These are phyloP conservation scores for Arxiozyma telluris DNA, from an alignment of 1,139 yeast species.

Conservation along the genomic window DNA sequence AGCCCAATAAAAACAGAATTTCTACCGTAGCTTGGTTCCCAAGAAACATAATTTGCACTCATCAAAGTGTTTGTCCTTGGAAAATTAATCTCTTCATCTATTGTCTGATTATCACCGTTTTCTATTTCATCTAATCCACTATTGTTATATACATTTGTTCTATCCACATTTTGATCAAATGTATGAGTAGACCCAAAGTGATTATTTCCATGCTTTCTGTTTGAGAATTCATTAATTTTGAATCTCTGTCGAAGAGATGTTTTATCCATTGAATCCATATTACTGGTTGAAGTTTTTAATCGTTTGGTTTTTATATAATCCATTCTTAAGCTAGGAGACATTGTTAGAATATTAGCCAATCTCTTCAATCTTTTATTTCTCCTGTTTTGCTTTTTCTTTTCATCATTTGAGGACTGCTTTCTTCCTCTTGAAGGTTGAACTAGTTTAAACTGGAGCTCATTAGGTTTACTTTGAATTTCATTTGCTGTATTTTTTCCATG, in stretches of 20 bases:
- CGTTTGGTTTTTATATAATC: background rate
- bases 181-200: background rate
- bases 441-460: conserved; percentile 12
- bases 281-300: background rate
- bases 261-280: conserved; percentile 1
- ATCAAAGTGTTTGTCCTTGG: conserved; percentile 26
- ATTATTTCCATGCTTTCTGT: background rate
- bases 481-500: background rate
- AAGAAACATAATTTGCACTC: conserved; percentile 63
- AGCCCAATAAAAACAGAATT: conserved; percentile 83
- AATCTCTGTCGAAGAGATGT: background rate
- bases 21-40: conserved; percentile 86
- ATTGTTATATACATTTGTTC: background rate
- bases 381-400: background rate
- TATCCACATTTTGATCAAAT: background rate
- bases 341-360: background rate
- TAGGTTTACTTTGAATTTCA: conserved; percentile 7
- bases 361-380: background rate
- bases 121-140: conserved; percentile 9
- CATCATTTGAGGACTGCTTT: background rate
- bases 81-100: conserved; percentile 1
- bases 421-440: conserved; percentile 10
- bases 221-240: background rate
- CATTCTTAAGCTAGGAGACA: background rate
- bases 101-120: conserved; percentile 11